Conservation (phyloP, 495 filamentous ascomycete genomes). For the Cenococcum geophilum region DNA sequence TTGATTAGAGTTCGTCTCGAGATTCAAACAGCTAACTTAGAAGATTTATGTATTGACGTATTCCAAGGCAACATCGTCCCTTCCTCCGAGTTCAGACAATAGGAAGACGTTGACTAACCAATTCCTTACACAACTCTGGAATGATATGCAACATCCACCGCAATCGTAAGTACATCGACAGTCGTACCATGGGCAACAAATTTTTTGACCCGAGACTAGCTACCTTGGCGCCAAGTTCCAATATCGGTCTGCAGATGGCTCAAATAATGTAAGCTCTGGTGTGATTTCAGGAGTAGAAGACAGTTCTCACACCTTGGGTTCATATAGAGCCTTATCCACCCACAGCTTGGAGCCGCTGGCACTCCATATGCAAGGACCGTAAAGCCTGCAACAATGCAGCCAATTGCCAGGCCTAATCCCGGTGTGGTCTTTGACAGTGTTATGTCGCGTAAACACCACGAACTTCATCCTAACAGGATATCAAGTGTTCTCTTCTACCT, state of each 20-base stretch:
- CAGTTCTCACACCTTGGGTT: not conserved
- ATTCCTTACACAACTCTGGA: constrained; percentile 60
- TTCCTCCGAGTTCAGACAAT: constrained; percentile 51
- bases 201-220: constrained; percentile 31
- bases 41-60: constrained; percentile 1
- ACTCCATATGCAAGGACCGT: constrained; percentile 70
- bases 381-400: constrained; percentile 55
- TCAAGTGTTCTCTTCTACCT: constrained; percentile 87
- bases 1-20: constrained; percentile 43
- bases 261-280: constrained; percentile 46
- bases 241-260: constrained; percentile 66
- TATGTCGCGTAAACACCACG: constrained; percentile 55
- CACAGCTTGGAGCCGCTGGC: constrained; percentile 58
- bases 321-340: constrained; percentile 51
- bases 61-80: constrained; percentile 37
- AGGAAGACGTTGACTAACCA: constrained; percentile 50
- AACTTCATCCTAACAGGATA: constrained; percentile 69
- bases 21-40: not conserved
- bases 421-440: constrained; percentile 71
- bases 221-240: constrained; percentile 49
- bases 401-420: constrained; percentile 65
- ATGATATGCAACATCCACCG: constrained; percentile 64
- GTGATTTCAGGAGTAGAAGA: constrained; percentile 13
- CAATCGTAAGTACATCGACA: constrained; percentile 43
- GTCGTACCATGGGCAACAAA: not conserved